A percentile compares a stretch with the other conserved stretches of the same genome.
phyloP scores from a whole-genome alignment of 1,284 basidiomycete species.

The Phlebopus sp. region DNA sequence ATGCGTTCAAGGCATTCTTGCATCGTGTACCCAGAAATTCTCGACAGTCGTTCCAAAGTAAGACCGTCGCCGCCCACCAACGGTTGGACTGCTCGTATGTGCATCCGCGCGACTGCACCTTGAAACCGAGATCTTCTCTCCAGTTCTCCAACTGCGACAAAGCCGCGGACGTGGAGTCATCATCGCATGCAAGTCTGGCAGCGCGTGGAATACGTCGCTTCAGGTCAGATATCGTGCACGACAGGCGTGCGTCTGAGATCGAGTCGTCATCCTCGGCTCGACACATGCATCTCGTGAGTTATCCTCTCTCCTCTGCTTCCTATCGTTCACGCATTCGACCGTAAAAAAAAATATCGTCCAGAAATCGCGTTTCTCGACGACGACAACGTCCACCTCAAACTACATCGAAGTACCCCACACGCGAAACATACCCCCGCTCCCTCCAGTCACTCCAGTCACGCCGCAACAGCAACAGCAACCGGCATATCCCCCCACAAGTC shows the following conservation, averaged over 20 bases:
- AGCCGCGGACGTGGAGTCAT: conserved; percentile 24
- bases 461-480: conserved; percentile 2
- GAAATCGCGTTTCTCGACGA: conserved; percentile 50
- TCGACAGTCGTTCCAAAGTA: conserved; percentile 11
- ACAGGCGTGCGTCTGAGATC: conserved; percentile 14
- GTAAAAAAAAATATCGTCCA: conserved; percentile 17
- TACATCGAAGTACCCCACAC: conserved; percentile 36
- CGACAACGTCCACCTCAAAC: conserved; percentile 49
- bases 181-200: conserved; percentile 17
- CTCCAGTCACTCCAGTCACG: conserved; percentile 17
- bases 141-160: conserved; percentile 25
- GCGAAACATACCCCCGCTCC: conserved; percentile 14
- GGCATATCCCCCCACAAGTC: conserved; percentile 11
- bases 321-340: not conserved
- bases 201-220: conserved; percentile 17
- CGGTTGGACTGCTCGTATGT: conserved; percentile 35
- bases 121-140: conserved; percentile 15
- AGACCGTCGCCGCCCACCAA: conserved; percentile 31
- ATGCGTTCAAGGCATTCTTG: conserved; percentile 29
- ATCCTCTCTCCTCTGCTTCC: not conserved
- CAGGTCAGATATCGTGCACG: conserved; percentile 23
- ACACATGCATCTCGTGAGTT: conserved; percentile 20
- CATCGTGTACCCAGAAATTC: conserved; percentile 22
- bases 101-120: conserved; percentile 22
- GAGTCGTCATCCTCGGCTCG: conserved; percentile 4